Evolutionary conservation across 176 grass and related monocot genomes (phyloP).

Genomic region (Otatea glauca): DNA sequence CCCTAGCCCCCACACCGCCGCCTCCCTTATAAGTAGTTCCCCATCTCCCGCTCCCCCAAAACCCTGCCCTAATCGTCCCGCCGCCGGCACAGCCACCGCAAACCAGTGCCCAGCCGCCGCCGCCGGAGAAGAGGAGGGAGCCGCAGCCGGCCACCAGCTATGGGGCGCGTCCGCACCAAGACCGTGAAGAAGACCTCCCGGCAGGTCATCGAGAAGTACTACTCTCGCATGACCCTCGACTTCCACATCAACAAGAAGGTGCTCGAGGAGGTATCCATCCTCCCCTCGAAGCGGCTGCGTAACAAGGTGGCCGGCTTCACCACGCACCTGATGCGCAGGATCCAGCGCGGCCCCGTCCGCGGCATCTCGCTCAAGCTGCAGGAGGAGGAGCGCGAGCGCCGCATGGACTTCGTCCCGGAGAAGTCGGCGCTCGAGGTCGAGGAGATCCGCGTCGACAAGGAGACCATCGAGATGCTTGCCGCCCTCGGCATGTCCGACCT

Average conservation of each 20-base stretch:
- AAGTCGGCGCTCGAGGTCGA: slow-evolving; percentile 84
- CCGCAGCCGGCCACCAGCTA: slow-evolving; percentile 25
- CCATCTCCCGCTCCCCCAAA: neutral
- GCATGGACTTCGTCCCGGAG: slow-evolving; percentile 94
- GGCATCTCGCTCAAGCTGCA: slow-evolving; percentile 93
- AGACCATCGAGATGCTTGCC: slow-evolving; percentile 86
- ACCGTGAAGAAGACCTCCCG: slow-evolving; percentile 92
- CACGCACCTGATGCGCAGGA: slow-evolving; percentile 89
- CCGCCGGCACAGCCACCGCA: slow-evolving; percentile 1
- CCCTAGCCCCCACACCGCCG: slow-evolving; percentile 30
- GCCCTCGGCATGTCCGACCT: slow-evolving; percentile 83
- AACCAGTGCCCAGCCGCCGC: slow-evolving; percentile 6
- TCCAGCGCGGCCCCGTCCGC: slow-evolving; percentile 83
- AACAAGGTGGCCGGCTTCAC: slow-evolving; percentile 94
- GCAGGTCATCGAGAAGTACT: slow-evolving; percentile 91
- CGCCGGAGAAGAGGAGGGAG: slow-evolving; percentile 35
- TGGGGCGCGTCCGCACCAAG: slow-evolving; percentile 91
- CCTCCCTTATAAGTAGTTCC: slow-evolving; percentile 20
- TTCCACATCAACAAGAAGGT: slow-evolving; percentile 98
- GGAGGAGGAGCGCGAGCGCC: slow-evolving; percentile 94
- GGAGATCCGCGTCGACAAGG: slow-evolving; percentile 83
- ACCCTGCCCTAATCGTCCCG: slow-evolving; percentile 23
- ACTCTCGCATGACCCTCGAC: slow-evolving; percentile 83
- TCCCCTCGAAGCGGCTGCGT: slow-evolving; percentile 81
- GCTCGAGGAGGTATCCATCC: slow-evolving; percentile 85